Evolutionary conservation across 1,284 basidiomycete species (phyloP), one percentile per base, ranked within the genome.

Genomic region (Trichosporon inkin): DNA sequence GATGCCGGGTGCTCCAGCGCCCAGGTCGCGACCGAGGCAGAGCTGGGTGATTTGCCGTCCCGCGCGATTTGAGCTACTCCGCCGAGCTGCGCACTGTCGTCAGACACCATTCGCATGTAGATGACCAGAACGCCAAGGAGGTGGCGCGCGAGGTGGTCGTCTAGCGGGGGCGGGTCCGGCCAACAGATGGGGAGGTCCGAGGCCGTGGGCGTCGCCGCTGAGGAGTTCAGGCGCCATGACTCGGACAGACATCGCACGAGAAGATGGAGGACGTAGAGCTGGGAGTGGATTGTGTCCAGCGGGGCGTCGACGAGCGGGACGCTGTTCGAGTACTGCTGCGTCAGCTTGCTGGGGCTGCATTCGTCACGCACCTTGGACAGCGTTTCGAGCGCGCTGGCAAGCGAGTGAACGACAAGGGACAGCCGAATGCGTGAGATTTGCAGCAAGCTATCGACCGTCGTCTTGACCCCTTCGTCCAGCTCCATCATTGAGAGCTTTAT

Each of bases 251-350:
- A 71, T 84, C 83, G 36, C 10, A 88, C 84, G 17, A 97, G 79
- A 40, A 95, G 85, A 77, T 95, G 92, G 67, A 96, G 82, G 32
- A 96, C 79, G 69, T 92, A 92, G 1, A 96, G 82, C 74, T 95
- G 90, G 0, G 92, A 95, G 71, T 95, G 91, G 8, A 95, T 83
- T 55, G 88, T 83, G 64, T 90, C 87, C 22, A 89, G 81, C 0
- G 85, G 82, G 61, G 84, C 80, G 61, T 83, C 81, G 37, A 62
- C 54, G 17, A 74, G 64, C 1, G 71, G 66, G 3, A 68, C 58
- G 19, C 67, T 64, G 35, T 55, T 60, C 2, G 72, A 67, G 67
- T 75, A 73, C 72, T 52, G 82, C 81, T 39, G 41, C 14, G 49
- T 56, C 22, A 60, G 19, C 36, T 44, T 14, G 83, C 58, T 81